Percentiles rank a stretch among this genome's conserved stretches.
These are phyloP conservation scores for Tolypocladium tundrense DNA, from an alignment of 2,329 filamentous ascomycete species.

Conservation along the genomic window DNA sequence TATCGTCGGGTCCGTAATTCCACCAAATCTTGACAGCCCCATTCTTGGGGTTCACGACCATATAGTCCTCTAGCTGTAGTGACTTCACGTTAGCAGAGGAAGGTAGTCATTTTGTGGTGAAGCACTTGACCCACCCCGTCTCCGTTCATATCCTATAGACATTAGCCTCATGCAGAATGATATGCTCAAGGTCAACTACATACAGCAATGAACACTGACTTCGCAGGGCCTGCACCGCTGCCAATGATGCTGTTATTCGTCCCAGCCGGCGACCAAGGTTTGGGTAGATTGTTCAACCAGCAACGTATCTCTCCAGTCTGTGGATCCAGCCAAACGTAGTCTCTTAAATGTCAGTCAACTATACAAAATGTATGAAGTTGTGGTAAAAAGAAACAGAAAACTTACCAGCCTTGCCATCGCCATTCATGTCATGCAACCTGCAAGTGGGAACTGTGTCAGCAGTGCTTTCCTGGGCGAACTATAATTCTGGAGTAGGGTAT, in stretches of 20 bases:
- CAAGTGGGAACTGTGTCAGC: neutral
- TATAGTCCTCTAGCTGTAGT: constrained; percentile 8
- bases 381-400: neutral
- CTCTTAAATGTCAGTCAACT: neutral
- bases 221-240: neutral
- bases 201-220: neutral
- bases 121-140: constrained; percentile 6
- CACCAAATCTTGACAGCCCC: constrained; percentile 9
- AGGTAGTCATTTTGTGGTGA: too few relatives aligned
- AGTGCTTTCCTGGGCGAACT: neutral
- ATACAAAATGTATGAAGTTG: too few relatives aligned
- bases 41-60: constrained; percentile 5
- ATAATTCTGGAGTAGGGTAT: too few relatives aligned
- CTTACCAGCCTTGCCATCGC: neutral
- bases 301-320: neutral
- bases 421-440: neutral
- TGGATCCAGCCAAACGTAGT: neutral
- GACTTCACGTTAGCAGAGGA: too few relatives aligned
- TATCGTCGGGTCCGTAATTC: constrained; percentile 9
- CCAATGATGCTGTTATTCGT: neutral
- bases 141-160: constrained; percentile 8
- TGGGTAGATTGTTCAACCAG: neutral
- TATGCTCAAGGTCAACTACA: neutral
- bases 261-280: neutral
- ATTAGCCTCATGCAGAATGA: too few relatives aligned